Percentiles rank a stretch among this genome's conserved stretches.
Evolutionary conservation across 2,329 filamentous ascomycete species (phyloP).

Genomic region (Hypoxylon rubiginosum): DNA sequence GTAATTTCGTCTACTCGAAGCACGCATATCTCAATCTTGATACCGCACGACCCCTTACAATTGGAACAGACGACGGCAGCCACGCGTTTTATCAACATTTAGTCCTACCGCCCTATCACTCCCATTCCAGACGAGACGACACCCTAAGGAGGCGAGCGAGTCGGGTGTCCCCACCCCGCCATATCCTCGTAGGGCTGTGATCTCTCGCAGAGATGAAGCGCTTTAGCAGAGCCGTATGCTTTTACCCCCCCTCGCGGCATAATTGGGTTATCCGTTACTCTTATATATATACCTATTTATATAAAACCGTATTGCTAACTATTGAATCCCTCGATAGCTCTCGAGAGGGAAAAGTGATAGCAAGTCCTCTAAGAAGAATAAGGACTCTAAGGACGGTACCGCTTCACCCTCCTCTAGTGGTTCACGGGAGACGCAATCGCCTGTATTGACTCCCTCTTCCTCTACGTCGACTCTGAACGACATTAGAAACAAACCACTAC

Average conservation of each 20-base stretch:
- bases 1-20: constrained; percentile 28
- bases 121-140: constrained; percentile 21
- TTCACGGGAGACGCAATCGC: constrained; percentile 71
- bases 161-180: constrained; percentile 49
- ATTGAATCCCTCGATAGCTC: constrained; percentile 77
- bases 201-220: constrained; percentile 83
- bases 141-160: constrained; percentile 32
- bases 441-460: constrained; percentile 83
- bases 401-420: constrained; percentile 77
- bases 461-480: constrained; percentile 91
- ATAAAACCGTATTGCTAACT: constrained; percentile 55
- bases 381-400: constrained; percentile 80
- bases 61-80: constrained; percentile 8
- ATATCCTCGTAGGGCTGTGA: constrained; percentile 46
- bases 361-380: constrained; percentile 85
- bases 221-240: constrained; percentile 92
- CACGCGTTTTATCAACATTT: constrained; percentile 31
- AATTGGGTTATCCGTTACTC: not conserved
- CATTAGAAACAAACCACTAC: constrained; percentile 83
- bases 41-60: constrained; percentile 18
- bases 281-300: not conserved
- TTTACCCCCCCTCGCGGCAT: constrained; percentile 58
- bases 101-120: constrained; percentile 11
- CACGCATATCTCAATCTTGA: constrained; percentile 17
- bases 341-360: constrained; percentile 88